These are phyloP conservation scores for Begonia peltatifolia DNA, from an alignment of 306 rosid genomes.

Conservation along the genomic window DNA sequence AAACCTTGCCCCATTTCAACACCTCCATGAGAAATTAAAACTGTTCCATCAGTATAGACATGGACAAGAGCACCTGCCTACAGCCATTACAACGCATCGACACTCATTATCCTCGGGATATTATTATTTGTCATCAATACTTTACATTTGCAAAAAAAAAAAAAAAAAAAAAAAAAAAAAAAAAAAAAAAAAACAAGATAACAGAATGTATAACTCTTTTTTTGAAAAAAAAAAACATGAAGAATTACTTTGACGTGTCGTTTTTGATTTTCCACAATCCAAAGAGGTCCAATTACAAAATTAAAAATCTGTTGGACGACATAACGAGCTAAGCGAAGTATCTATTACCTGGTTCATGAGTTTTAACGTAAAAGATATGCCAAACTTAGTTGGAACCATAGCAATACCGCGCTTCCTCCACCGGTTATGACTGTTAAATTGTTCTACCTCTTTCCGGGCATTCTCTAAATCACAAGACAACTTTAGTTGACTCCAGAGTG, in stretches of 20 bases:
- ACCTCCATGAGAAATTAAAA: conserved; percentile 91
- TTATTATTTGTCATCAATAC: no score
- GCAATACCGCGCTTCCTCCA: conserved; percentile 93
- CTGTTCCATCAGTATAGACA: conserved; percentile 96
- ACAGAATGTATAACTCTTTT: no score
- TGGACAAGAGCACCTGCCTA: conserved; percentile 98
- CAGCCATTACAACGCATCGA: not conserved
- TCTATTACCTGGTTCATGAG: conserved; percentile 77
- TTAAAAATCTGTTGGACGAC: no score
- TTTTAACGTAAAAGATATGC: conserved; percentile 78
- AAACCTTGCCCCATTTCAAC: conserved; percentile 99
- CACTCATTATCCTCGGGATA: no score
- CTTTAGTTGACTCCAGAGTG: conserved; percentile 68
- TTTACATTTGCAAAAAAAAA: not conserved
- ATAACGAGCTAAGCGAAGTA: not conserved
- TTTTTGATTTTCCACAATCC: no score
- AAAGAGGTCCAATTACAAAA: no score
- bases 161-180: not conserved
- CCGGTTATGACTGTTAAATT: conserved; percentile 50
- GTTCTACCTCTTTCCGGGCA: conserved; percentile 51
- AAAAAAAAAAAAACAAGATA: not conserved
- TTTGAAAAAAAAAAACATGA: no score
- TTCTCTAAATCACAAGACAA: conserved; percentile 54
- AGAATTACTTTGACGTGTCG: no score
- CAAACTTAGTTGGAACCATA: conserved; percentile 85